Conservation (phyloP, 495 filamentous ascomycete species). For the Neurospora sp. region DNA sequence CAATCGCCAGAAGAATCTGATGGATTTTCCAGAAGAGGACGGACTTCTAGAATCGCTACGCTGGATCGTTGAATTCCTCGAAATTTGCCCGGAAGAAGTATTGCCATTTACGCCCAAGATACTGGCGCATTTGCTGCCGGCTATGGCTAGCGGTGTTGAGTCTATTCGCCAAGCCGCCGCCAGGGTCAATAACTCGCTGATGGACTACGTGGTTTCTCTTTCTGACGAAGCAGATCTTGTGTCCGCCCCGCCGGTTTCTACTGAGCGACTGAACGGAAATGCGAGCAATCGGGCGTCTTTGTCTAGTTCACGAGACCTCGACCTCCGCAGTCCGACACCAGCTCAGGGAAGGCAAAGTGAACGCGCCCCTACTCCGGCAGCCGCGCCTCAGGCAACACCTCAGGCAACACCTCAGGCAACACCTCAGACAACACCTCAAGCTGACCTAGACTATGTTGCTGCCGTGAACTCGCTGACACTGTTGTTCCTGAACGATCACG, state of each 20-base stretch:
- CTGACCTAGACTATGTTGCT: slow-evolving; percentile 90
- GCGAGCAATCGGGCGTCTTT: slow-evolving; percentile 41
- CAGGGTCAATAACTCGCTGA: slow-evolving; percentile 78
- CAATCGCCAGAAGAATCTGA: slow-evolving; percentile 11
- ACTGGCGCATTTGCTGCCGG: slow-evolving; percentile 83
- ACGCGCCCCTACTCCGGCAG: slow-evolving; percentile 32
- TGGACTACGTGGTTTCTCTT: slow-evolving; percentile 84
- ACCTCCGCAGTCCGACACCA: slow-evolving; percentile 45
- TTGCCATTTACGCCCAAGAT: slow-evolving; percentile 87
- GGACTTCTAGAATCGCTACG: slow-evolving; percentile 81
- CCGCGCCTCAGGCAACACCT: slow-evolving; percentile 19
- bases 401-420: slow-evolving; percentile 27
- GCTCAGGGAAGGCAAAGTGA: slow-evolving; percentile 26
- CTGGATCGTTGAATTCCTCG: slow-evolving; percentile 95
- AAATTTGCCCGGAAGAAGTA: slow-evolving; percentile 97
- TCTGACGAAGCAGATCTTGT: slow-evolving; percentile 58
- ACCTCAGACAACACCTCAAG: slow-evolving; percentile 36
- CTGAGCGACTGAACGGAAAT: slow-evolving; percentile 48
- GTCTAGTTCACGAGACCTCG: slow-evolving; percentile 43
- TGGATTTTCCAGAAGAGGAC: slow-evolving; percentile 57
- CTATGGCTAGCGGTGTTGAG: slow-evolving; percentile 85
- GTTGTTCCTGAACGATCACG: slow-evolving; percentile 92
- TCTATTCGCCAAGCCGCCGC: slow-evolving; percentile 80
- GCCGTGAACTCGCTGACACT: slow-evolving; percentile 92
- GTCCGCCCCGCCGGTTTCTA: slow-evolving; percentile 29